Evolutionary conservation across 371 early-diverging fungal species (phyloP).

Genomic region (Mortierella polycephala): DNA sequence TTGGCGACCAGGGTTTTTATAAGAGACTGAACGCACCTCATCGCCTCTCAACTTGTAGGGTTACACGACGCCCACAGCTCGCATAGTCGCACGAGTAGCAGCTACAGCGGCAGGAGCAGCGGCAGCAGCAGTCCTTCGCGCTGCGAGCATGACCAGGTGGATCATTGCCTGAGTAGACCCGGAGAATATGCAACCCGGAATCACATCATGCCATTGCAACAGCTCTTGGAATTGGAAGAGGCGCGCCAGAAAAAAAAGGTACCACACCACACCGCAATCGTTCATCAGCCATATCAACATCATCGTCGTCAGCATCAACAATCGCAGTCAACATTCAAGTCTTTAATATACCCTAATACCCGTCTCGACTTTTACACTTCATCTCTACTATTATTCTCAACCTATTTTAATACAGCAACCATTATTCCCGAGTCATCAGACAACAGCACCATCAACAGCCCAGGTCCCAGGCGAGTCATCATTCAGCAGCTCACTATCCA

Average conservation of each 20-base stretch:
- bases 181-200: constrained; percentile 47
- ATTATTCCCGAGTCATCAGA: too few species aligned
- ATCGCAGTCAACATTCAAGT: too few species aligned
- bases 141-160: constrained; percentile 5
- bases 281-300: background rate
- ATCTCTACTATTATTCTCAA: too few species aligned
- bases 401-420: too few species aligned
- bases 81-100: background rate
- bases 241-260: constrained; percentile 8
- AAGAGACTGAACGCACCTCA: constrained; percentile 43
- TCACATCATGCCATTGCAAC: constrained; percentile 42
- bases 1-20: constrained; percentile 40
- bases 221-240: constrained; percentile 31
- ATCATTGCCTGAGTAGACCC: constrained; percentile 33
- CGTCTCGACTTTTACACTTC: too few species aligned
- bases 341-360: too few species aligned
- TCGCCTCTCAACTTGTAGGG: constrained; percentile 47
- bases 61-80: constrained; percentile 28
- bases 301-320: background rate
- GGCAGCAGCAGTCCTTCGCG: background rate
- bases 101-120: background rate
- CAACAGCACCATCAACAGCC: too few species aligned
- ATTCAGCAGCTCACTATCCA: background rate
- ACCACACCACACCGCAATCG: background rate
- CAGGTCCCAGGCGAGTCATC: background rate